Evolutionary conservation across 1,139 yeast species (phyloP).

Genomic region (Sugiyamaella grinbergsii): DNA sequence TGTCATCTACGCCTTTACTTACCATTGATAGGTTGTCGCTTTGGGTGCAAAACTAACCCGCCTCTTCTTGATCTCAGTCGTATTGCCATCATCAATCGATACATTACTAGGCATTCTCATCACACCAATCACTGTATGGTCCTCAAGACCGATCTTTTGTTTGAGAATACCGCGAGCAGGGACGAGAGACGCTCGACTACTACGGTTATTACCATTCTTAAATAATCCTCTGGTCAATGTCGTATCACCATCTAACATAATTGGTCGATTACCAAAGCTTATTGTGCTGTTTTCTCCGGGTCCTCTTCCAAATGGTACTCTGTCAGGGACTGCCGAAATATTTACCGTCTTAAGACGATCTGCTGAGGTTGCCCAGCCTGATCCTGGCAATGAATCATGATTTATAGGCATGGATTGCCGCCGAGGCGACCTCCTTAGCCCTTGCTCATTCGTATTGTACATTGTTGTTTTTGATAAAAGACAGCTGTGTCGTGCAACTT

Average conservation of each 20-base stretch:
- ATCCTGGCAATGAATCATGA: background rate
- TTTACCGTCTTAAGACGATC: conserved; percentile 13
- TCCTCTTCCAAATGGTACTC: conserved; percentile 4
- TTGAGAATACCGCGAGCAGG: conserved; percentile 34
- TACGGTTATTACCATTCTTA: background rate
- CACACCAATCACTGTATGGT: conserved; percentile 35
- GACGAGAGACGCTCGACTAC: conserved; percentile 23
- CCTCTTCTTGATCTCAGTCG: conserved; percentile 33
- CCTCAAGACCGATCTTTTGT: conserved; percentile 26
- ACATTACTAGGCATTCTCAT: conserved; percentile 27
- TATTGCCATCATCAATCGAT: conserved; percentile 21
- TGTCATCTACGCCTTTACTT: conserved; percentile 16
- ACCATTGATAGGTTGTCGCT: conserved; percentile 47
- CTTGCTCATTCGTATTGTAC: conserved; percentile 14
- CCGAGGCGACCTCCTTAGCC: conserved; percentile 15
- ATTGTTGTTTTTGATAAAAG: too few relatives aligned
- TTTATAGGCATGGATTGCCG: conserved; percentile 12
- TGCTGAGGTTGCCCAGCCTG: conserved; percentile 1
- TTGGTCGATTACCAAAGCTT: conserved; percentile 11
- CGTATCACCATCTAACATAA: conserved; percentile 13
- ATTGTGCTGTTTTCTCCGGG: conserved; percentile 10
- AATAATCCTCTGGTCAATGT: conserved; percentile 12
- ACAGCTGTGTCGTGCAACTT: too few relatives aligned
- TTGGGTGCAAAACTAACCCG: conserved; percentile 56
- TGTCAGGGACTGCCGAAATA: conserved; percentile 6